phyloP scores from a whole-genome alignment of 1,284 basidiomycete species.

The Moesziomyces globuligerus region DNA sequence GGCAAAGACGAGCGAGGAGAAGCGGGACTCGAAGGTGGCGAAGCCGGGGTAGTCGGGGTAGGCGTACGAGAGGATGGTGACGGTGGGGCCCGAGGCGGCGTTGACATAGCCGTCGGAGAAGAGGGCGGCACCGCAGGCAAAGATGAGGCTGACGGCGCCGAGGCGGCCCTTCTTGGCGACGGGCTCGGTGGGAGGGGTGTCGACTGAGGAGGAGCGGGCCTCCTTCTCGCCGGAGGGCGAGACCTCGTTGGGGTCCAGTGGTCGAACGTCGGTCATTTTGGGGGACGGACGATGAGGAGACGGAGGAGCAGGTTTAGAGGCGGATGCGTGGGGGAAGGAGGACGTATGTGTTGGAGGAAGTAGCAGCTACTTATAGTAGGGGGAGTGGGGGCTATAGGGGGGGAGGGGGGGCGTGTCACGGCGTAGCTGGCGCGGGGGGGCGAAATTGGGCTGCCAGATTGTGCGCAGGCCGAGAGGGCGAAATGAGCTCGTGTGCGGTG shows the following conservation, averaged over 20 bases:
- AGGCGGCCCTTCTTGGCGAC: conserved; percentile 27
- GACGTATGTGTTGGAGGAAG: no score
- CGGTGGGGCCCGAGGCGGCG: conserved; percentile 44
- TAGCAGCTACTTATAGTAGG: no score
- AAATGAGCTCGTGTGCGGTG: no score
- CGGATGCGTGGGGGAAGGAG: no score
- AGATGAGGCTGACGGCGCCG: conserved; percentile 48
- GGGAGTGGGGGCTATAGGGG: neutral
- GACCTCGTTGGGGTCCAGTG: neutral
- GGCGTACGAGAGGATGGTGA: conserved; percentile 50
- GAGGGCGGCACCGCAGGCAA: conserved; percentile 62
- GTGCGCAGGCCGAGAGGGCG: no score
- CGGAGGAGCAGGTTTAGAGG: no score
- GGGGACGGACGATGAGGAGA: no score
- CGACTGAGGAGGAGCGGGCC: conserved; percentile 1
- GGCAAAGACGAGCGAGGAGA: conserved; percentile 62
- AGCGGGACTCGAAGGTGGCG: conserved; percentile 40
- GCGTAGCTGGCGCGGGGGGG: no score
- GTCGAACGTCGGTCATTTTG: conserved; percentile 28
- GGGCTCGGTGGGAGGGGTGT: conserved; percentile 13
- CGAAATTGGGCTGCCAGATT: no score
- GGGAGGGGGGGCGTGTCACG: neutral
- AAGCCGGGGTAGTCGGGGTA: conserved; percentile 42
- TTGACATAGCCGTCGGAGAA: conserved; percentile 65
- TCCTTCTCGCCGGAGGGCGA: conserved; percentile 26